Conservation (phyloP, 495 filamentous ascomycete species). For the Podospora pseudopauciseta region DNA sequence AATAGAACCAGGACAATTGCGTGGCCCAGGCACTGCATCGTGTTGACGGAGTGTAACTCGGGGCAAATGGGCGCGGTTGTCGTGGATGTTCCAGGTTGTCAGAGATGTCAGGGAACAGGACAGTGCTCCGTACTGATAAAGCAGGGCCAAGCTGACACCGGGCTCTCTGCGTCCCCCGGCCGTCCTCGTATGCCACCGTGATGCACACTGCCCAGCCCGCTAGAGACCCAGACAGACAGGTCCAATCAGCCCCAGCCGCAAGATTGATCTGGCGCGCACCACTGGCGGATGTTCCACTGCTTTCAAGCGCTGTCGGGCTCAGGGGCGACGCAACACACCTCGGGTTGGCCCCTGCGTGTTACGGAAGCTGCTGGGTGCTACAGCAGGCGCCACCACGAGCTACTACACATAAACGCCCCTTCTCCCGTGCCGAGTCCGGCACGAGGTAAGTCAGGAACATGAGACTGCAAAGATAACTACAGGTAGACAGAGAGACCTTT, state of each 20-base stretch:
- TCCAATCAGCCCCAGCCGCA: not conserved
- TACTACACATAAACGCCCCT: not conserved
- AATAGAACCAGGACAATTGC: conserved; percentile 11
- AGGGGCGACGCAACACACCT: not conserved
- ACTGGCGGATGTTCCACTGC: not conserved
- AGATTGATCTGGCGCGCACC: not conserved
- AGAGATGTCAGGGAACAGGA: conserved; percentile 1
- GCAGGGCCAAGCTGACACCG: not conserved
- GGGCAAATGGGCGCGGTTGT: not conserved
- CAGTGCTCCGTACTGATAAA: conserved; percentile 14
- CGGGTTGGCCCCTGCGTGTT: conserved; percentile 5
- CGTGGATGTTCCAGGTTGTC: not conserved
- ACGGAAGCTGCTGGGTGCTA: conserved; percentile 3
- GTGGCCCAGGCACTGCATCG: conserved; percentile 9
- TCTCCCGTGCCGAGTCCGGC: not conserved
- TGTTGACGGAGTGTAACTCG: not conserved
- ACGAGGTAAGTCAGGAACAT: not conserved
- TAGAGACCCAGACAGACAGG: not conserved
- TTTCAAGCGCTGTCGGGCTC: conserved; percentile 2
- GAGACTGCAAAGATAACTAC: not conserved
- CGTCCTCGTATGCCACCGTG: not conserved
- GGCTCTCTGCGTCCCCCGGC: not conserved
- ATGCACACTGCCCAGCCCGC: not conserved
- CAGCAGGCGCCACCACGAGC: conserved; percentile 8
- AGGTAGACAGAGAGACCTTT: not conserved